These are phyloP conservation scores for Colletotrichum acutatum DNA, from an alignment of 2,329 filamentous ascomycete genomes.

Conservation along the genomic window DNA sequence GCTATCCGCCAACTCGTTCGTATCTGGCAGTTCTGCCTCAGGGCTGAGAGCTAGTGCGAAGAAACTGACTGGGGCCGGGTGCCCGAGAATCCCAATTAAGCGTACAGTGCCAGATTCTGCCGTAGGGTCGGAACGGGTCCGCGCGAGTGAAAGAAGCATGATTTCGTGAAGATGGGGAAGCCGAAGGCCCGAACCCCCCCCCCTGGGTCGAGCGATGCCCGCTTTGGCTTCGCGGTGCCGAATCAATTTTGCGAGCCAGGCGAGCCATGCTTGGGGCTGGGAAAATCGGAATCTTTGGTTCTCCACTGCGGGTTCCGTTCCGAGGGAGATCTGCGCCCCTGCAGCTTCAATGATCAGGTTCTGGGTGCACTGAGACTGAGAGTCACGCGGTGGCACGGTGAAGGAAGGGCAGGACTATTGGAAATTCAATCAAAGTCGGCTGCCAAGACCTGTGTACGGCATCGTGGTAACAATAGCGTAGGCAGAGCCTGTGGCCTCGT, in stretches of 20 bases:
- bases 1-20: not conserved
- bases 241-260: not conserved
- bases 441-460: conserved; percentile 10
- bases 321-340: conserved; percentile 23
- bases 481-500: not conserved
- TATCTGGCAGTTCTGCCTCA: not conserved
- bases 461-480: not conserved
- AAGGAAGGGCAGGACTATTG: not conserved
- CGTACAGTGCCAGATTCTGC: not conserved
- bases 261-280: conserved; percentile 10
- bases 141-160: conserved; percentile 5
- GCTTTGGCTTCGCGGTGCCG: not conserved
- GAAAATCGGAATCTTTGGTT: not conserved
- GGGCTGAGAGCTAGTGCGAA: conserved; percentile 10
- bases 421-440: not conserved
- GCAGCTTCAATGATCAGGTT: not conserved
- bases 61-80: not conserved
- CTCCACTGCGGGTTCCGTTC: conserved; percentile 8
- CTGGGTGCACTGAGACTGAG: not conserved
- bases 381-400: not conserved
- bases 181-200: conserved; percentile 1
- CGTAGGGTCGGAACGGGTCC: not conserved
- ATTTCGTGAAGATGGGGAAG: conserved; percentile 15
- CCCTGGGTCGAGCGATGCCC: not conserved
- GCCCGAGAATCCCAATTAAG: not conserved